phyloP scores from a whole-genome alignment of 495 filamentous ascomycete genomes.

The Annulohypoxylon stygium region DNA sequence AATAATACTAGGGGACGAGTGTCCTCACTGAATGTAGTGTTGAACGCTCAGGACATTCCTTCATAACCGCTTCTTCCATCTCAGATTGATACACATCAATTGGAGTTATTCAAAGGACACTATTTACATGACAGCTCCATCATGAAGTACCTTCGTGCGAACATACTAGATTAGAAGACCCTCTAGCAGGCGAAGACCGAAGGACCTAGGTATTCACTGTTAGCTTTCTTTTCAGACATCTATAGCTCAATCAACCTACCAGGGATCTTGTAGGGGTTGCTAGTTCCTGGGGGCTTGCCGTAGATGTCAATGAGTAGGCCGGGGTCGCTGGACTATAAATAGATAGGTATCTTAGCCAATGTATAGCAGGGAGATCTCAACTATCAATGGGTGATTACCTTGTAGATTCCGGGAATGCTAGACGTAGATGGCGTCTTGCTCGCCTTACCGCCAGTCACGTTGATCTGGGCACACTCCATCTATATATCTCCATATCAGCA shows the following conservation, averaged over 20 bases:
- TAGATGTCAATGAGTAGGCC: conserved; percentile 58
- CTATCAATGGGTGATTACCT: conserved; percentile 22
- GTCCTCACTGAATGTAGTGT: too few species aligned
- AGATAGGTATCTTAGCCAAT: conserved; percentile 3
- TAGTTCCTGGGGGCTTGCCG: conserved; percentile 45
- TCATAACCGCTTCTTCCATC: too few species aligned
- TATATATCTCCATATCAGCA: conserved; percentile 50
- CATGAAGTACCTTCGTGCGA: background rate
- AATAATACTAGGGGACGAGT: background rate
- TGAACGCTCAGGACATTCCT: too few species aligned
- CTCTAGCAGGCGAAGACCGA: conserved; percentile 36
- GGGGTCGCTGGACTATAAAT: conserved; percentile 52
- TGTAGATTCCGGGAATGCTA: conserved; percentile 63
- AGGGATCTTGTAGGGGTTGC: conserved; percentile 53
- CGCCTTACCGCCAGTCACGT: conserved; percentile 58
- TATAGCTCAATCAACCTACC: conserved; percentile 29
- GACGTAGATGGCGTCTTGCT: conserved; percentile 53
- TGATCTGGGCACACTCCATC: conserved; percentile 66
- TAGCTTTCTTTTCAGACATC: background rate
- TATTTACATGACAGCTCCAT: background rate
- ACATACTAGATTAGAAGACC: background rate
- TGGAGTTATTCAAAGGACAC: background rate
- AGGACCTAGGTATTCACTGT: conserved; percentile 20
- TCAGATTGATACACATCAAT: too few species aligned
- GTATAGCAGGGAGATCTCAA: background rate